Conservation (phyloP, 805 yeast species). For the Clavispora phyllophila region DNA sequence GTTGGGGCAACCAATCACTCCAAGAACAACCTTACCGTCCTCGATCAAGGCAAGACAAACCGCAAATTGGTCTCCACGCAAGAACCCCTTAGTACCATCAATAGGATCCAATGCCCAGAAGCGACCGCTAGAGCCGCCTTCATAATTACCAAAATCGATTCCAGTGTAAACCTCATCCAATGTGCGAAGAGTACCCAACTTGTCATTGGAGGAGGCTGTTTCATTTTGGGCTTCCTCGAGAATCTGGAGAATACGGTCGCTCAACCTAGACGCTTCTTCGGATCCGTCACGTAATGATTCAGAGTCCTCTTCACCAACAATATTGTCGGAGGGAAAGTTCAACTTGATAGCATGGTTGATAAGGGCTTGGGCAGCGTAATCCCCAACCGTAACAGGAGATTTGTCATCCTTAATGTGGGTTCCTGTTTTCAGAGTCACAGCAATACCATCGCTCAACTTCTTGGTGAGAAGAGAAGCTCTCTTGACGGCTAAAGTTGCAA, state of each 20-base stretch:
- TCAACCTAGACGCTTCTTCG: slow-evolving; percentile 43
- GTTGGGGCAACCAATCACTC: slow-evolving; percentile 96
- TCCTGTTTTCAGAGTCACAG: slow-evolving; percentile 42
- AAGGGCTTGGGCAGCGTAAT: slow-evolving; percentile 92
- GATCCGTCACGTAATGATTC: slow-evolving; percentile 44
- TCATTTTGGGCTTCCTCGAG: slow-evolving; percentile 48
- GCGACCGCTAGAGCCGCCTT: slow-evolving; percentile 76
- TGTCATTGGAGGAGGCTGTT: slow-evolving; percentile 27
- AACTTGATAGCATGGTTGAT: slow-evolving; percentile 75
- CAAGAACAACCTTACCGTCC: slow-evolving; percentile 79
- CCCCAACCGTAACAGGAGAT: slow-evolving; percentile 96
- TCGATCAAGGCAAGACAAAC: slow-evolving; percentile 88
- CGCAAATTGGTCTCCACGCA: slow-evolving; percentile 95
- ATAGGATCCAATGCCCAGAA: slow-evolving; percentile 98
- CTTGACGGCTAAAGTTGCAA: slow-evolving; percentile 87
- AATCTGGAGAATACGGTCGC: slow-evolving; percentile 53
- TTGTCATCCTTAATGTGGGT: slow-evolving; percentile 78
- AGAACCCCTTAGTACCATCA: slow-evolving; percentile 95
- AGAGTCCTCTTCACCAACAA: slow-evolving; percentile 95
- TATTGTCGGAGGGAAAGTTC: slow-evolving; percentile 78
- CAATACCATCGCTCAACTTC: slow-evolving; percentile 52
- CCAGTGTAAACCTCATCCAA: slow-evolving; percentile 51
- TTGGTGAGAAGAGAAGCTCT: slow-evolving; percentile 78
- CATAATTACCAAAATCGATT: slow-evolving; percentile 74
- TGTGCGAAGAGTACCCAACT: slow-evolving; percentile 40